These are phyloP conservation scores for Deinandra increscens DNA, from an alignment of 129 eudicot species.

Conservation along the genomic window DNA sequence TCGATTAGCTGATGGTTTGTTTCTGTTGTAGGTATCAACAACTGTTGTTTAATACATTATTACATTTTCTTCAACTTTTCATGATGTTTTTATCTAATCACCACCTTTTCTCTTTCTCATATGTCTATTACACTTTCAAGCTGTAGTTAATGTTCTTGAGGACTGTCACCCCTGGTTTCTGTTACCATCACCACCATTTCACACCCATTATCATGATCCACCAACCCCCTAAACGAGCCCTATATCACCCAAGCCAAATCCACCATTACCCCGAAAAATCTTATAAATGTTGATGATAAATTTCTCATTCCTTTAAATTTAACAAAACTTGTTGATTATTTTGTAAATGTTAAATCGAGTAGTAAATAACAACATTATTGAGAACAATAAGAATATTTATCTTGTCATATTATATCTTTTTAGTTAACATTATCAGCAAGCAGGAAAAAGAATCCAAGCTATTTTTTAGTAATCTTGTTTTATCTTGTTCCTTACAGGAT, in stretches of 20 bases:
- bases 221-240: neutral
- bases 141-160: neutral
- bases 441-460: neutral
- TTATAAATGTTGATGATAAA: neutral
- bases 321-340: neutral
- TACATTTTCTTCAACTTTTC: no score
- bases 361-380: neutral
- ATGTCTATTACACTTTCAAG: neutral
- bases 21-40: neutral
- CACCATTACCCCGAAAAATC: neutral
- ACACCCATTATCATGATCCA: neutral
- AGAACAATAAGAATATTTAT: neutral
- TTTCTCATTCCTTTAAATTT: no score
- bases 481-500: neutral
- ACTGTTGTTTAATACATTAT: neutral
- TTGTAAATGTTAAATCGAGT: neutral
- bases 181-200: neutral
- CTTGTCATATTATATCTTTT: neutral
- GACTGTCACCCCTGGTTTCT: neutral
- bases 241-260: neutral
- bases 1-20: conserved; percentile 3
- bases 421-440: neutral
- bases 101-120: neutral
- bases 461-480: neutral
- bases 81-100: neutral